Evolutionary conservation across 441 rosid genomes (phyloP), one percentile per base, ranked within the genome.

Genomic region (Pelargonium australe): DNA sequence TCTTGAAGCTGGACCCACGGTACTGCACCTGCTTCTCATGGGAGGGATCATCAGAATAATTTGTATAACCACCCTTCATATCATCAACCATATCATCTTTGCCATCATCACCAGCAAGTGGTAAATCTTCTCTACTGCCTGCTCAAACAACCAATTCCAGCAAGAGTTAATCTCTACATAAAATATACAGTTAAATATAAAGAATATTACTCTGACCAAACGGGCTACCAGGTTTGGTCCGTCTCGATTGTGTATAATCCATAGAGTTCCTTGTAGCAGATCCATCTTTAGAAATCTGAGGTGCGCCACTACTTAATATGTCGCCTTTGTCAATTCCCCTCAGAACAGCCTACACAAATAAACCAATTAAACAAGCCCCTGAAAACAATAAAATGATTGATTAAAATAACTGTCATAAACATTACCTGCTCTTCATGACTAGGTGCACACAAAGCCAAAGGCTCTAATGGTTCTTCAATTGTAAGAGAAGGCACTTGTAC

Each of bases 261-360:
- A 37, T 57, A 0, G 84, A 55, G 80, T 80, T 88, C 75, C 87
- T 73, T 16, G 90, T 96, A 37, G 61, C 57, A 61, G 87, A 73
- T 69, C 88, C 95, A 77, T 93, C 97, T 83, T 92, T 96, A 19
- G 91, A 74, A 31, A 79, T 75, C 81, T 85, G 99, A 45, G 96
- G 89, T 53, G 96, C 96, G 64, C 96, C 92, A 45, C 97, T 92
- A 71, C 95, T 87, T 63, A 90, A 83, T 40, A 88, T 78, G 31
- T 87, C 96, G 60, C 99, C 99, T 78, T 85, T 84, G 80, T 86
- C 95, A 82, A 96, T 93, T 73, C 85, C 97, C 69, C 85, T 84
- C 81, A 96, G 73, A 78, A 88, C 77, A 78, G 63, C 86, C 99
- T 92, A 71, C 40, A 70, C 70, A 69, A 66, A 65, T 5, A 40